A percentile compares a stretch with the other conserved stretches of the same genome.
phyloP scores from a whole-genome alignment of 495 filamentous ascomycete genomes.

The Extremus antarcticus region DNA sequence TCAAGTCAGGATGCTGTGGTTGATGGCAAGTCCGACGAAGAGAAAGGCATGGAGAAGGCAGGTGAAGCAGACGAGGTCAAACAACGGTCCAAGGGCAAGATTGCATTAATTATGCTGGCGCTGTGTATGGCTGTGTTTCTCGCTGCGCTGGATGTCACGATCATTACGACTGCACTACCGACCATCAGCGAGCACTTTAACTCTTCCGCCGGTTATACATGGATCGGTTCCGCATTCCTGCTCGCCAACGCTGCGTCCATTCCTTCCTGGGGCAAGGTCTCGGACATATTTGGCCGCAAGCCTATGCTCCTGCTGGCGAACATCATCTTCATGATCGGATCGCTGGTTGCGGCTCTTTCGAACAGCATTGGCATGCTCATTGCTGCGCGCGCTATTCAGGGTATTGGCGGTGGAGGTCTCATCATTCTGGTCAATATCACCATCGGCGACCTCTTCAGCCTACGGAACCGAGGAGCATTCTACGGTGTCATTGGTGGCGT shows the following conservation, averaged over 20 bases:
- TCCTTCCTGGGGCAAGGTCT: conserved; percentile 72
- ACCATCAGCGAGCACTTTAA: conserved; percentile 38
- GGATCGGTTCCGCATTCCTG: conserved; percentile 43
- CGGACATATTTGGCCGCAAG: conserved; percentile 81
- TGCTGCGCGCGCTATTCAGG: conserved; percentile 65
- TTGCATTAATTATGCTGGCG: conserved; percentile 31
- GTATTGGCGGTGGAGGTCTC: conserved; percentile 73
- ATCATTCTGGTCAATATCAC: conserved; percentile 71
- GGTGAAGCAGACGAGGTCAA: conserved; percentile 1
- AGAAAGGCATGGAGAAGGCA: conserved; percentile 8
- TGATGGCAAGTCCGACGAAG: conserved; percentile 5
- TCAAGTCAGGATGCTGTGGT: conserved; percentile 8
- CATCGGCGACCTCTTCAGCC: conserved; percentile 70
- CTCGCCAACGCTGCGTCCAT: conserved; percentile 58
- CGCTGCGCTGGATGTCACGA: conserved; percentile 33
- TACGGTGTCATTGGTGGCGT: conserved; percentile 34
- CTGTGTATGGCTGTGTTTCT: conserved; percentile 32
- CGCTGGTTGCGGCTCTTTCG: conserved; percentile 58
- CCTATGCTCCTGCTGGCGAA: conserved; percentile 64
- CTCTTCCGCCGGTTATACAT: conserved; percentile 40
- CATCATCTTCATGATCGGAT: conserved; percentile 63
- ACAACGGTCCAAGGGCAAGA: conserved; percentile 25
- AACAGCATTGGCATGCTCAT: conserved; percentile 64
- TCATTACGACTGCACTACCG: conserved; percentile 42
- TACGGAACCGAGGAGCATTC: conserved; percentile 40